Conservation (phyloP, 495 filamentous ascomycete genomes). For the Friedmanniomyces simplex region DNA sequence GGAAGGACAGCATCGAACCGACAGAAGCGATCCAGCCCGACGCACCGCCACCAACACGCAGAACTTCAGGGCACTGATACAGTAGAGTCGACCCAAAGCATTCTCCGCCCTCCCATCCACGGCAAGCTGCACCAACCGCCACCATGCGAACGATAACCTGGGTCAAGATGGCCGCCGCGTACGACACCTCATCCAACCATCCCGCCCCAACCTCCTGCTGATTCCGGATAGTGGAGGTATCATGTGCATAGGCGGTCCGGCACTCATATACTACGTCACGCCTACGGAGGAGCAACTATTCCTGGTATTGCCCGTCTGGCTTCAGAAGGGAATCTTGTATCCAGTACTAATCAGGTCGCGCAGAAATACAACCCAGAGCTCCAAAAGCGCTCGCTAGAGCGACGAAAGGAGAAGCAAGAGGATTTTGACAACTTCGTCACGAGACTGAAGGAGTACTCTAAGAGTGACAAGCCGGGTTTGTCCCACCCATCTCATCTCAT, state of each 20-base stretch:
- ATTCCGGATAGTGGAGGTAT: constrained; percentile 45
- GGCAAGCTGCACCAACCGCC: background rate
- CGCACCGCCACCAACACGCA: no score
- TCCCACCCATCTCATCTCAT: constrained; percentile 1
- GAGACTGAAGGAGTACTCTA: constrained; percentile 77
- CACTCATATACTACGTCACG: constrained; percentile 65
- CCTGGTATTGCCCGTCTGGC: constrained; percentile 34
- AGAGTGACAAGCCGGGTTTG: constrained; percentile 76
- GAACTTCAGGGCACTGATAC: no score
- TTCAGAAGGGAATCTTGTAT: background rate
- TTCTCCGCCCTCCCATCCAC: background rate
- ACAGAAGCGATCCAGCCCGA: no score
- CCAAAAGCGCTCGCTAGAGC: constrained; percentile 67
- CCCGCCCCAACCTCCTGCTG: background rate
- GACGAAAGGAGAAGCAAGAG: constrained; percentile 59
- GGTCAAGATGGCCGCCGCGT: constrained; percentile 47
- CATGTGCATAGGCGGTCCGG: constrained; percentile 73
- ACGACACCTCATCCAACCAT: constrained; percentile 19
- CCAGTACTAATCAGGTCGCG: background rate
- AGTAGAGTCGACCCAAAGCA: no score
- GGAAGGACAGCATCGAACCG: no score
- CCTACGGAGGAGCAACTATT: constrained; percentile 89
- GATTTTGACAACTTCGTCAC: constrained; percentile 81
- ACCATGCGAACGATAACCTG: constrained; percentile 45
- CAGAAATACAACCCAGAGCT: constrained; percentile 88